Evolutionary conservation across 202 grass and related monocot genomes (phyloP), one percentile per base, ranked within the genome.

Genomic region (Panicum hallii): DNA sequence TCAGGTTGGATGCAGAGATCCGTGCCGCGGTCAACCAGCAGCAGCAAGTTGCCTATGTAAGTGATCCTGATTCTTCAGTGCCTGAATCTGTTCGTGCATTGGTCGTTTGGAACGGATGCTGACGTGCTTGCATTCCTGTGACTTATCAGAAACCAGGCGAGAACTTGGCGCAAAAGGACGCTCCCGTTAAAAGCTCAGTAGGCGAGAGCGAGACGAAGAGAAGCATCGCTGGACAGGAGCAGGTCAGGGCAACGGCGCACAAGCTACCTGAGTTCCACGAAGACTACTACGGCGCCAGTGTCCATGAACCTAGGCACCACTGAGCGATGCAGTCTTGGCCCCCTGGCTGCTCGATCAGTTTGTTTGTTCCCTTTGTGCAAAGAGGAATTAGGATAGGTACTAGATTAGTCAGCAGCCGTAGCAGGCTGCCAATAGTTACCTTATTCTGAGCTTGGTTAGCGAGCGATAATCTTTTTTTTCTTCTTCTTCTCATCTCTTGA

Each of bases 281-380:
- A 72, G 94, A 94, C 72, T 97, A 97, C 67, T 94, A 92, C 57
- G 94, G 88, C 7, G 90, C 94, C 16, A 89, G 90, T 34, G 92
- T 90, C 53, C 94, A 97, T 58, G 88, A 85, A 55, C 90, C 94
- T 13, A 94, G 86, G 60, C 94, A 97, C 36, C 94, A 97, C 53
- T 97, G 82, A 91, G 20, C 26, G 23, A 38, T 2, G 50, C 32
- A 40, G 57, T 38, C 16, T 13, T 32, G 32, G 32, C 32, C 32
- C 32, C 32, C 2, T 30, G 23, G 43, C 19, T 11, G 47, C 20
- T 69, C n/a, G 41, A 14, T 69, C n/a, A 50, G 58, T 38, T 70
- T 4, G 1, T 56, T 10, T 28, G 11, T 23, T 13, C 14, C 57
- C 46, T 60, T 22, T 74, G 69, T 73, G 13, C 40, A 79, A 16